phyloP scores from a whole-genome alignment of 2,329 filamentous ascomycete species.

The Curvularia sp. region DNA sequence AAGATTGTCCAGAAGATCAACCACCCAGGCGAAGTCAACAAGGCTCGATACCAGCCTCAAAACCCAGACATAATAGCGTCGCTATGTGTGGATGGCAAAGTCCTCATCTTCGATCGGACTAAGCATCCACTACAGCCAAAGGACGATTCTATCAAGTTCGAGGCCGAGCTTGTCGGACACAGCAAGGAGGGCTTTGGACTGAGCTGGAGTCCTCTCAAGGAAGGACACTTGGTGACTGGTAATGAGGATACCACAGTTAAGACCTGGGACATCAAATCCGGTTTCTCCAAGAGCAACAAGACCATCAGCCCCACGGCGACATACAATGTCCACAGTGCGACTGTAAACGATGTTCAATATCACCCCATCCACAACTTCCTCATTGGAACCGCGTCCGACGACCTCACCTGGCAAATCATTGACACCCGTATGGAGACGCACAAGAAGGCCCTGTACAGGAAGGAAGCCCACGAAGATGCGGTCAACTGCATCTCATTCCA shows the following conservation, averaged over 20 bases:
- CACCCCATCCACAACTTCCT: slow-evolving; percentile 82
- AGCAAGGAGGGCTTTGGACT: slow-evolving; percentile 89
- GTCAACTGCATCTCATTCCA: slow-evolving; percentile 98
- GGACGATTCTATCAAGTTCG: slow-evolving; percentile 71
- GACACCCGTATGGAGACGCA: slow-evolving; percentile 77
- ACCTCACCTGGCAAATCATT: slow-evolving; percentile 89
- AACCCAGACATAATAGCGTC: slow-evolving; percentile 97
- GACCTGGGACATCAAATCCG: slow-evolving; percentile 84
- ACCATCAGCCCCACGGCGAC: slow-evolving; percentile 73
- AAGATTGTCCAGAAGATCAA: slow-evolving; percentile 95
- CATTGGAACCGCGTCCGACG: slow-evolving; percentile 93
- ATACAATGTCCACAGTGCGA: slow-evolving; percentile 86
- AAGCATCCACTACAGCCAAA: slow-evolving; percentile 83
- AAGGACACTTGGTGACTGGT: slow-evolving; percentile 84
- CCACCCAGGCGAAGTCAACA: slow-evolving; percentile 97
- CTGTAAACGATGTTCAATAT: slow-evolving; percentile 97
- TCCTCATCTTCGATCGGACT: slow-evolving; percentile 93
- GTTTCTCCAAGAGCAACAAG: slow-evolving; percentile 73
- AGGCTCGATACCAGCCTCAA: slow-evolving; percentile 95
- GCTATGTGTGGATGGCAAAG: slow-evolving; percentile 83
- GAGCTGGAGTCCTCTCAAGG: slow-evolving; percentile 85
- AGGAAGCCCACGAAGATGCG: slow-evolving; percentile 83
- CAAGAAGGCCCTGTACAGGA: slow-evolving; percentile 72
- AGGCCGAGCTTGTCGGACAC: slow-evolving; percentile 86
- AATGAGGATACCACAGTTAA: slow-evolving; percentile 92